Conservation (phyloP, 2,329 filamentous ascomycete species). For the Diaporthe amygdali region DNA sequence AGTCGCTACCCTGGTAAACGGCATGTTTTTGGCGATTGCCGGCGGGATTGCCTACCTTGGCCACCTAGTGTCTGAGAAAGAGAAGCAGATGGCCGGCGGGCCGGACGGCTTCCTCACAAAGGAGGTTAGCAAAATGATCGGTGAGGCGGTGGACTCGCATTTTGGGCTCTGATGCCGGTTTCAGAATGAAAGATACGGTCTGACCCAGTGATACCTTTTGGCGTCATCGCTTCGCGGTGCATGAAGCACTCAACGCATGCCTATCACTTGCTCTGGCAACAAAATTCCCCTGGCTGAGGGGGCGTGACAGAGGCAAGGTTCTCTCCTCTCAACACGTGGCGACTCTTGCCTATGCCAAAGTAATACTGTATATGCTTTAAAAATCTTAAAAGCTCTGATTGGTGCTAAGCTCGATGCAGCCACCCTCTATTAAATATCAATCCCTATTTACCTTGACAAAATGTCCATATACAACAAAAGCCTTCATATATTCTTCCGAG, state of each 20-base stretch:
- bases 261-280: not conserved
- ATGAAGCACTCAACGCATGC: too few species aligned
- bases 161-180: not conserved
- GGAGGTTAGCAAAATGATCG: not conserved
- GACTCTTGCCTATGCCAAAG: not conserved
- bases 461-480: not conserved
- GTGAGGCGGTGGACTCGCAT: not conserved
- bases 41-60: conserved; percentile 14
- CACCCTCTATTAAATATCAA: not conserved
- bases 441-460: not conserved
- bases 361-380: not conserved
- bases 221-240: too few species aligned
- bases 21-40: not conserved
- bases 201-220: too few species aligned
- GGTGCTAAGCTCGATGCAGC: not conserved
- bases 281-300: too few species aligned
- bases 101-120: not conserved
- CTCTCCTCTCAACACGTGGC: not conserved
- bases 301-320: not conserved
- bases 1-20: not conserved
- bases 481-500: not conserved
- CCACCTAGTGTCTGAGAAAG: conserved; percentile 1
- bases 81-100: not conserved
- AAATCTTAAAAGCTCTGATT: not conserved
- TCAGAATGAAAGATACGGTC: not conserved